Evolutionary conservation across 108 stramenopile species (phyloP).

Genomic region (Asterionellopsis glacialis): DNA sequence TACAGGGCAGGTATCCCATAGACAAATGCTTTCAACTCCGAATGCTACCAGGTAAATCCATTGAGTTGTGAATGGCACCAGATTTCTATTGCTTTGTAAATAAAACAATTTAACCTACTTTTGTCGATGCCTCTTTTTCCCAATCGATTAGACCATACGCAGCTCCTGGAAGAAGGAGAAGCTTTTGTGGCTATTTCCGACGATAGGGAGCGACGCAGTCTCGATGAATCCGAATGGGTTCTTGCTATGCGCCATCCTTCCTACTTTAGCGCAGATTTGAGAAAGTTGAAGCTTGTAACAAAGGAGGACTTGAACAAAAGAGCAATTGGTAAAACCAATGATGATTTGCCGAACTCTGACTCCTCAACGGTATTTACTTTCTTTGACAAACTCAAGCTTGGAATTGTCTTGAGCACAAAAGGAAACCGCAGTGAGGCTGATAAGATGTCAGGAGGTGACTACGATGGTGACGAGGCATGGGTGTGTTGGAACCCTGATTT

Average conservation of each 20-base stretch:
- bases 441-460: slow-evolving; percentile 31
- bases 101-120: no score
- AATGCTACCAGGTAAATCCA: no score
- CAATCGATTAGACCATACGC: slow-evolving; percentile 27
- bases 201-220: neutral
- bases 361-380: no score
- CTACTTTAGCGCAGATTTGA: slow-evolving; percentile 23
- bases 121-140: no score
- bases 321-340: neutral
- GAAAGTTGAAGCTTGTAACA: slow-evolving; percentile 23
- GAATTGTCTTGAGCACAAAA: slow-evolving; percentile 25
- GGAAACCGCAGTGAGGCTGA: slow-evolving; percentile 29
- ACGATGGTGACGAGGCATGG: slow-evolving; percentile 28
- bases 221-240: neutral
- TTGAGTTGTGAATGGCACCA: no score
- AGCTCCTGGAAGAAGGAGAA: slow-evolving; percentile 20
- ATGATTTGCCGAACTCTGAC: neutral
- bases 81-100: no score
- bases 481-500: slow-evolving; percentile 11
- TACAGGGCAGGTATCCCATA: slow-evolving; percentile 17
- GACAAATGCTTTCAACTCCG: slow-evolving; percentile 14
- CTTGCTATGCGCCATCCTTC: slow-evolving; percentile 28
- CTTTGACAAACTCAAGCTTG: slow-evolving; percentile 13
- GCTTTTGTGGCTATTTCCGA: slow-evolving; percentile 22
- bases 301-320: slow-evolving; percentile 9